Evolutionary conservation across 805 yeast genomes (phyloP), one percentile per base, ranked within the genome.

Genomic region (Nakazawaea laoshanensis): DNA sequence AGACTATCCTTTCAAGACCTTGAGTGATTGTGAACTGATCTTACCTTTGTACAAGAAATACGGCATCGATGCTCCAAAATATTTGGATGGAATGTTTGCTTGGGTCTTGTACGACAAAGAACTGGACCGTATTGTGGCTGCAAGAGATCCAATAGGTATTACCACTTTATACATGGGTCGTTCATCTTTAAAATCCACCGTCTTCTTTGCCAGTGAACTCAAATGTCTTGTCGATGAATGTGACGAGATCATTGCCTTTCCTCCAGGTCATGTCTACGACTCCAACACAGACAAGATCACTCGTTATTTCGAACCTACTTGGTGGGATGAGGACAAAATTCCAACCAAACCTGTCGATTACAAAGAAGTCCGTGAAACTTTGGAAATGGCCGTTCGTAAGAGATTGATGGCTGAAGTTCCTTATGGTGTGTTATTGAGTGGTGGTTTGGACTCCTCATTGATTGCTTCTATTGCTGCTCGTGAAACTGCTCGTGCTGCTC

Each of bases 361-460:
- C 54, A 74, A 56, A 50, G 47, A 62, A 39, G 72, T 92, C 41
- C 79, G 96, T 60, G 81, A 78, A 50, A 59, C 84, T 31, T 72
- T 92, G 55, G 98, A 92, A 61, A 65, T 81, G 63, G 87, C 98
- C 30, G 99, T 92, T 36, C 82, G 98, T 70, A 92, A 92, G 83
- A 82, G 98, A 72, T 74, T 92, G 52, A 92, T 92, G 99, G 92
- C 97, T 36, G 99, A 92, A 68, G 99, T 92, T 41, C 97, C 99
- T 36, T 92, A 85, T 60, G 99, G 99, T 66, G 99, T 92, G 29
- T 67, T 92, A 47, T 69, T 92, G 46, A 86, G 96, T 15, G 99
- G 99, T 56, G 99, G 99, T 45, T 74, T 92, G 52, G 99, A 92
- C 59, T 87, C 96, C 29, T 86, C 96, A 15, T 70, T 92, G 60